phyloP scores from a whole-genome alignment of 2,329 filamentous ascomycete species.

The Fusarium sp. region DNA sequence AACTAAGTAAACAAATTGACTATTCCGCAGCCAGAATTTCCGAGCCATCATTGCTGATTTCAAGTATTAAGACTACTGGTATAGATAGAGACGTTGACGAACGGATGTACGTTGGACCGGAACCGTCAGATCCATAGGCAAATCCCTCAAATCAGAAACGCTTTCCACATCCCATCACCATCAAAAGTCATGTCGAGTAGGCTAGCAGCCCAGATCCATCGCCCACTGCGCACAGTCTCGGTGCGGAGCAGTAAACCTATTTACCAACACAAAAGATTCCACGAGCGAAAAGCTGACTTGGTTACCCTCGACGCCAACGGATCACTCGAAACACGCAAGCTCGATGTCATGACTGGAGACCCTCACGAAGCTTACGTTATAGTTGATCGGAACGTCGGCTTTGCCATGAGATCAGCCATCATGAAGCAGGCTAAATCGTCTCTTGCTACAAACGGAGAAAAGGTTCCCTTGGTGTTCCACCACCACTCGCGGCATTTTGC shows the following conservation, averaged over 20 bases:
- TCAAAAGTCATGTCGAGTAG: neutral
- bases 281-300: constrained; percentile 26
- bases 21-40: neutral
- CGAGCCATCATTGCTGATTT: neutral
- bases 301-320: constrained; percentile 10
- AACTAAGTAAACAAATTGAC: neutral
- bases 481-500: constrained; percentile 22
- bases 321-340: constrained; percentile 6
- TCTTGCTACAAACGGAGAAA: constrained; percentile 16
- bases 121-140: neutral
- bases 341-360: constrained; percentile 26
- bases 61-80: accelerated
- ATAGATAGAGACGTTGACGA: neutral
- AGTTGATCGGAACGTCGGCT: constrained; percentile 16
- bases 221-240: neutral
- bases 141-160: neutral
- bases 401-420: constrained; percentile 9
- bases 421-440: constrained; percentile 2
- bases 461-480: constrained; percentile 12
- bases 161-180: neutral
- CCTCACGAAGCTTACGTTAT: constrained; percentile 23
- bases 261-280: constrained; percentile 4
- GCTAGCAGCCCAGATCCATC: neutral
- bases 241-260: neutral
- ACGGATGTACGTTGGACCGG: neutral